Evolutionary conservation across 2,329 filamentous ascomycete genomes (phyloP), one percentile per base, ranked within the genome.

Genomic region (Akanthomyces muscarius): DNA sequence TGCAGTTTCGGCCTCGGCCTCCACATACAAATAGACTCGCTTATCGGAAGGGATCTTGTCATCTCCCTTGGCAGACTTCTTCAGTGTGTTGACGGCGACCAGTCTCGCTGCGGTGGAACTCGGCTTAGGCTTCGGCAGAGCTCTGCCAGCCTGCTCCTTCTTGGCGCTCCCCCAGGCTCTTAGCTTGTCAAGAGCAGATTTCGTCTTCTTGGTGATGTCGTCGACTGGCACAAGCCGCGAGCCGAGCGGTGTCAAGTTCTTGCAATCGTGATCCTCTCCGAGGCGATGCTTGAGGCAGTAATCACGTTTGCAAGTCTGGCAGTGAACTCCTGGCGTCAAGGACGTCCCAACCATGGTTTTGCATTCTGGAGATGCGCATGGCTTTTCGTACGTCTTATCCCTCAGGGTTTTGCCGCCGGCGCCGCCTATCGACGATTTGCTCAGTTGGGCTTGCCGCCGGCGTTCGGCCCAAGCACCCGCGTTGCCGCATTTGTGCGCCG

Each of bases 1-100:
- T 1, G 92, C 89, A 0, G 92, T 96, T 70, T 91, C 90, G 11
- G 91, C 90, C 70, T 93, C 92, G 0, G 94, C 95, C 73, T 98
- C 94, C 21, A 97, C 91, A 72, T 90, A 88, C 0, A 99, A 72
- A 72, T 98, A 98, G 1, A 99, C 78, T n/a, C 95, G 81, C 78
- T 96, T 96, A 67, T 97, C 92, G 0, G 81, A 75, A 0, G 92
- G 81, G 0, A 97, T 76, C 70, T 92, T 94, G 11, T 87, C 86
- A 67, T 98, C 94, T 1, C 96, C 96, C 77, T 97, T 97, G 2
- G 95, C 94, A 0, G 84, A 87, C 73, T 89, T 89, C 78, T 97
- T 97, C 48, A 99, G 80, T 11, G 84, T 86, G 66, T 92, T 92
- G 7, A 94, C 81, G 6, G 89, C 90, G 3, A 87, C 80, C 21